Conservation (phyloP, 1,284 basidiomycete genomes). For the Neolentinus lepideus region DNA sequence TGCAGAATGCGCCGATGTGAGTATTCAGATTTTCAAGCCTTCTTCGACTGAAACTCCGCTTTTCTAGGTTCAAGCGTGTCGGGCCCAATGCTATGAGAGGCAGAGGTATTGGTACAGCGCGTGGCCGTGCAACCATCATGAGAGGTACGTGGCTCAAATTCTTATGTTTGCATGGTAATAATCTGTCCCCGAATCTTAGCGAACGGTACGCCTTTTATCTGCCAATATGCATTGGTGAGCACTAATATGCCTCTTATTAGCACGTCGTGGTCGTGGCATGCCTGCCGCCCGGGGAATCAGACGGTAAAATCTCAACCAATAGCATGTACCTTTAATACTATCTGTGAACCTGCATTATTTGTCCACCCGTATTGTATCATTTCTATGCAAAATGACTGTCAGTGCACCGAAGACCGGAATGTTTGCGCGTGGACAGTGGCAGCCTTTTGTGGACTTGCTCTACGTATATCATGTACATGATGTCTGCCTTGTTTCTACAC, state of each 20-base stretch:
- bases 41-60: constrained; percentile 8
- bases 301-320: constrained; percentile 40
- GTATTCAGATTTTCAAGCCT: constrained; percentile 21
- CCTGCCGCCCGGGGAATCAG: constrained; percentile 70
- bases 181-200: constrained; percentile 30
- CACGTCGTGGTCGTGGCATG: constrained; percentile 79
- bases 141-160: constrained; percentile 49
- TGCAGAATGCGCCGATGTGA: constrained; percentile 98
- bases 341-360: neutral
- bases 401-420: neutral
- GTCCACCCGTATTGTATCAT: neutral
- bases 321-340: neutral
- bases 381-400: neutral
- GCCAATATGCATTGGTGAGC: neutral
- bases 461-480: too few relatives aligned
- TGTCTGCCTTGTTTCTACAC: too few relatives aligned
- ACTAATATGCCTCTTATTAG: constrained; percentile 29
- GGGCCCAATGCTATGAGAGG: constrained; percentile 99
- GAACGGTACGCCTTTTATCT: constrained; percentile 42
- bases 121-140: constrained; percentile 96
- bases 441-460: too few relatives aligned
- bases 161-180: constrained; percentile 11
- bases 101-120: constrained; percentile 96
- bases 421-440: neutral
- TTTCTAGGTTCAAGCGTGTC: constrained; percentile 91